Percentiles rank a stretch among this genome's conserved stretches.
Conservation (phyloP, 2,329 filamentous ascomycete genomes). For the Orbilia quercus region DNA sequence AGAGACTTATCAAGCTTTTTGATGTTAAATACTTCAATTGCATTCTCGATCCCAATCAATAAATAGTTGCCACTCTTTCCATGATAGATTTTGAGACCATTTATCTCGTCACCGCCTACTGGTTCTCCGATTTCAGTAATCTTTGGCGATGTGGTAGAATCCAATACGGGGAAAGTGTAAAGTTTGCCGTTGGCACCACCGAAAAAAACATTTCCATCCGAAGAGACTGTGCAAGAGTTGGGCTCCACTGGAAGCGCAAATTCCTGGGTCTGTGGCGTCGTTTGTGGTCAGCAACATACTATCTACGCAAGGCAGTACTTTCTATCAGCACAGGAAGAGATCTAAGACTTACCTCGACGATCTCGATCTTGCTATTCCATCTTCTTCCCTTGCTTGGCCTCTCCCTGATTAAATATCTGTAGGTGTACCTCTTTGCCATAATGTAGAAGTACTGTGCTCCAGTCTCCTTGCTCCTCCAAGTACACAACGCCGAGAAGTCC, state of each 20-base stretch:
- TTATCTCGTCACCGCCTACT: constrained; percentile 62
- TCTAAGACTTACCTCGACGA: constrained; percentile 62
- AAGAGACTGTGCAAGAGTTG: constrained; percentile 65
- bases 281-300: too few species aligned
- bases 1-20: constrained; percentile 61
- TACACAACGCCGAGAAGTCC: constrained; percentile 67
- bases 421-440: constrained; percentile 65
- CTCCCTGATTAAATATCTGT: constrained; percentile 63
- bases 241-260: constrained; percentile 65
- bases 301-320: neutral
- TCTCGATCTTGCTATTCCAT: constrained; percentile 60
- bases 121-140: constrained; percentile 63
- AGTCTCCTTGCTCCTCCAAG: constrained; percentile 64
- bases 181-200: constrained; percentile 61
- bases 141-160: constrained; percentile 63
- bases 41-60: constrained; percentile 63
- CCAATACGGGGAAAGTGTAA: constrained; percentile 64
- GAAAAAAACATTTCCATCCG: constrained; percentile 64
- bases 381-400: constrained; percentile 7
- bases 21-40: constrained; percentile 64
- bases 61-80: constrained; percentile 63
- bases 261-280: constrained; percentile 63
- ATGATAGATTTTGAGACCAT: constrained; percentile 65
- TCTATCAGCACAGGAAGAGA: neutral
- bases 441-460: constrained; percentile 66